These are phyloP conservation scores for Vitis amurensis DNA, from an alignment of 164 flowering plant genomes.

Conservation along the genomic window DNA sequence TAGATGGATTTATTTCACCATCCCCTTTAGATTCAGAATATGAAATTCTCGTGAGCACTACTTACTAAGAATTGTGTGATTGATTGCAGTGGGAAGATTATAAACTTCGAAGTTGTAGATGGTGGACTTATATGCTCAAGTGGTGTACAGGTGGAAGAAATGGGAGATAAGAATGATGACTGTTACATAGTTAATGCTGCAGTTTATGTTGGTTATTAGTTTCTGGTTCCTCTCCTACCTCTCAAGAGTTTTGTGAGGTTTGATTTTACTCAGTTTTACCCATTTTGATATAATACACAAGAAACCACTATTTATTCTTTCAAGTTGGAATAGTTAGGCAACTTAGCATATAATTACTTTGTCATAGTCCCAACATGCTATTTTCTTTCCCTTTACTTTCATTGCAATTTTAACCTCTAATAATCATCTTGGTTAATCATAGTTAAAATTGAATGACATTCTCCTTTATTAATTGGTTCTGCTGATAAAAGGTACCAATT, in stretches of 20 bases:
- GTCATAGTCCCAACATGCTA: no score
- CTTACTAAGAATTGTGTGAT: neutral
- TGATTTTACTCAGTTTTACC: conserved; percentile 1
- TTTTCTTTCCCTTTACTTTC: no score
- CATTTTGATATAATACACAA: neutral
- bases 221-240: conserved; percentile 1
- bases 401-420: no score
- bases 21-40: no score
- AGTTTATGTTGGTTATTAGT: conserved; percentile 89
- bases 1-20: no score
- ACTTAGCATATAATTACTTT: no score
- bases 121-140: conserved; percentile 97
- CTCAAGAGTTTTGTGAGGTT: conserved; percentile 1
- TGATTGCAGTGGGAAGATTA: conserved; percentile 66
- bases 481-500: no score
- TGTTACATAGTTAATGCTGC: conserved; percentile 97
- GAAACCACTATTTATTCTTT: neutral
- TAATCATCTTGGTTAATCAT: no score
- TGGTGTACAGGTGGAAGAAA: conserved; percentile 85
- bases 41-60: no score
- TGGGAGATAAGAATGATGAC: conserved; percentile 95
- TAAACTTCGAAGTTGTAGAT: conserved; percentile 77
- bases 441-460: no score
- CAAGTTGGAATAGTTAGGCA: no score
- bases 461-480: no score